phyloP scores from a whole-genome alignment of 345 rosid genomes.

The Pistacia integerrima region DNA sequence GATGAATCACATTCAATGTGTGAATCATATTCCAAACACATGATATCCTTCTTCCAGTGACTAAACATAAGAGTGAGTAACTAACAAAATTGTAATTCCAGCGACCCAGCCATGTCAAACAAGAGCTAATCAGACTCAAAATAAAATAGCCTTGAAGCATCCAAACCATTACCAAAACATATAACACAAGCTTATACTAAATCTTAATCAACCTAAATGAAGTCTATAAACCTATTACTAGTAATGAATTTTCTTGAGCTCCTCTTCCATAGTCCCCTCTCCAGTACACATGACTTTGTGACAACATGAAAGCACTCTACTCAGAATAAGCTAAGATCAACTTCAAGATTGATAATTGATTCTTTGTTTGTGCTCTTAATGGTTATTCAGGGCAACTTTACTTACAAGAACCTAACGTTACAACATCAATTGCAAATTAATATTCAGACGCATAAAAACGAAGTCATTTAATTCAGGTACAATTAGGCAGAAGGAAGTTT shows the following conservation, averaged over 20 bases:
- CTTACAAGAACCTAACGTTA: too few species aligned
- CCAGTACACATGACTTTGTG: neutral
- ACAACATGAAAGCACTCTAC: too few species aligned
- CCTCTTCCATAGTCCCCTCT: neutral
- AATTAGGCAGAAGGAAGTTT: too few species aligned
- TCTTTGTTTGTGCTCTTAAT: too few species aligned
- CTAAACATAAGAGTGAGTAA: neutral
- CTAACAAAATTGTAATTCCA: neutral
- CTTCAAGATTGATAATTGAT: too few species aligned
- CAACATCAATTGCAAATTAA: too few species aligned
- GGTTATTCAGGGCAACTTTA: too few species aligned
- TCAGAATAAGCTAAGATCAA: too few species aligned
- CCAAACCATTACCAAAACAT: neutral
- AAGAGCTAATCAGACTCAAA: neutral
- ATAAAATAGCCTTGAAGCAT: neutral
- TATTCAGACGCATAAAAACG: too few species aligned
- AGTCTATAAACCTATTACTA: neutral
- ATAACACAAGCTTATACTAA: too few species aligned
- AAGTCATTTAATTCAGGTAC: too few species aligned
- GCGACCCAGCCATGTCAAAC: neutral
- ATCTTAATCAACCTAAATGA: neutral
- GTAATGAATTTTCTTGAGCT: neutral
- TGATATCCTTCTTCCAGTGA: neutral
- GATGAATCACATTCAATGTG: neutral
- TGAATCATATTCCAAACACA: neutral